Evolutionary conservation across 768 basidiomycete genomes (phyloP).

Genomic region (Suillus subaureus): DNA sequence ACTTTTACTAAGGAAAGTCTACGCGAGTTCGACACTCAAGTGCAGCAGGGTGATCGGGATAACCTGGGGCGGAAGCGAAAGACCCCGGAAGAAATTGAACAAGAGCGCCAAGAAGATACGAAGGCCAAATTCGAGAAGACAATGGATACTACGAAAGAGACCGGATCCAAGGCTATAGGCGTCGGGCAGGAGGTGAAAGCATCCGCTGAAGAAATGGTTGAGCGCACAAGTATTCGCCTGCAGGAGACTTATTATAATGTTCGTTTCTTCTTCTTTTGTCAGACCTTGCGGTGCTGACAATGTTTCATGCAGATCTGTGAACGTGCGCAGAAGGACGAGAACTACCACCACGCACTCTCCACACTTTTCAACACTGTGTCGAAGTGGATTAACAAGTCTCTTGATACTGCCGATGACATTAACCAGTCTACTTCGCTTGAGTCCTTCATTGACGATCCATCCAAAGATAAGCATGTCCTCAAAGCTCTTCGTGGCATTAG

Average conservation of each 20-base stretch:
- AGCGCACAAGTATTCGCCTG: constrained; percentile 45
- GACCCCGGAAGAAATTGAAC: constrained; percentile 43
- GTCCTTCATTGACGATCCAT: constrained; percentile 61
- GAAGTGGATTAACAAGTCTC: constrained; percentile 55
- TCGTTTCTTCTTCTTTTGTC: constrained; percentile 5
- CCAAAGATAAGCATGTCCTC: constrained; percentile 61
- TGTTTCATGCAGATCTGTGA: constrained; percentile 53
- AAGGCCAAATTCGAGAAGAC: constrained; percentile 63
- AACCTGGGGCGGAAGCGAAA: constrained; percentile 55
- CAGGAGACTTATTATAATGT: constrained; percentile 59
- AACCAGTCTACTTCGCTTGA: constrained; percentile 49
- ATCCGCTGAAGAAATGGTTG: constrained; percentile 45
- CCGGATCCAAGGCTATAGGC: constrained; percentile 60
- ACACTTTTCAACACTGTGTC: constrained; percentile 59
- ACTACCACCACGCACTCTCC: constrained; percentile 58
- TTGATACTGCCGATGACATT: constrained; percentile 50
- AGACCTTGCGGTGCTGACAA: neutral
- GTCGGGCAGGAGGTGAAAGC: constrained; percentile 45
- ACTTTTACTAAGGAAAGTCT: constrained; percentile 52
- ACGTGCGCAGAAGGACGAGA: constrained; percentile 61
- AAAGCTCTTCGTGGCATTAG: constrained; percentile 47
- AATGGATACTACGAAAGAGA: constrained; percentile 64
- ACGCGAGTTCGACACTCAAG: constrained; percentile 56
- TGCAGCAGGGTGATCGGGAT: constrained; percentile 63
- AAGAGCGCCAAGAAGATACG: constrained; percentile 42